A percentile compares a stretch with the other conserved stretches of the same genome.
phyloP scores from a whole-genome alignment of 176 grass and related monocot species.

The Dendrocalamus sinicus region DNA sequence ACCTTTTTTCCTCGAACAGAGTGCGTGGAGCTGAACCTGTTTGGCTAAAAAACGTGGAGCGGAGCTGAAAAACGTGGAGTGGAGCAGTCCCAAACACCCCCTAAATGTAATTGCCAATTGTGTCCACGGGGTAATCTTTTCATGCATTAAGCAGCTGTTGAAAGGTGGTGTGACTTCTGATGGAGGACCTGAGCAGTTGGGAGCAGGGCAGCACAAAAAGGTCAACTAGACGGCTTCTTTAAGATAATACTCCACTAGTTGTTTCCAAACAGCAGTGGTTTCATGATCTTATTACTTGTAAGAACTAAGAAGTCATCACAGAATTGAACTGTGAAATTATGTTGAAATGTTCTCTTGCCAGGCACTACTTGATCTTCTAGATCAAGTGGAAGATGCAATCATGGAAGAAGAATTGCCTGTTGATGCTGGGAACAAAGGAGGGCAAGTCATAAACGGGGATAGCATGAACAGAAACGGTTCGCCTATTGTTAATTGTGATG shows the following conservation, averaged over 20 bases:
- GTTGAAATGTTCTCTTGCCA: conserved; percentile 40
- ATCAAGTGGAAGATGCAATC: conserved; percentile 98
- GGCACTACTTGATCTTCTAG: conserved; percentile 85
- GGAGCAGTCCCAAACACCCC: too few relatives aligned
- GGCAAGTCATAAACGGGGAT: conserved; percentile 26
- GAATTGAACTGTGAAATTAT: conserved; percentile 13
- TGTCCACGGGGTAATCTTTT: conserved; percentile 29
- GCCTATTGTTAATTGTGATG: conserved; percentile 29
- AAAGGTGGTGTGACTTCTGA: conserved; percentile 40
- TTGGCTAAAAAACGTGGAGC: too few relatives aligned
- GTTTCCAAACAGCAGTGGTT: not conserved
- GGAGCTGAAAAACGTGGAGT: too few relatives aligned
- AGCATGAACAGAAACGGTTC: conserved; percentile 17
- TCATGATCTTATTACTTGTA: conserved; percentile 15
- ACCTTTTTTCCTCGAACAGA: too few relatives aligned
- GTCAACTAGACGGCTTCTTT: conserved; percentile 45
- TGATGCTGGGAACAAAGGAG: conserved; percentile 40
- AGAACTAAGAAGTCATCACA: conserved; percentile 24
- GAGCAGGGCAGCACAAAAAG: conserved; percentile 71
- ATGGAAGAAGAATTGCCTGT: conserved; percentile 62
- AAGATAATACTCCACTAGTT: conserved; percentile 12
- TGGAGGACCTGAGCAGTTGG: conserved; percentile 55
- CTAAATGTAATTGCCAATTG: not conserved
- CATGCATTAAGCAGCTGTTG: conserved; percentile 43
- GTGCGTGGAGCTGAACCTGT: too few relatives aligned